Conservation (phyloP, 805 yeast species). For the Zygosaccharomyces siamensis region DNA sequence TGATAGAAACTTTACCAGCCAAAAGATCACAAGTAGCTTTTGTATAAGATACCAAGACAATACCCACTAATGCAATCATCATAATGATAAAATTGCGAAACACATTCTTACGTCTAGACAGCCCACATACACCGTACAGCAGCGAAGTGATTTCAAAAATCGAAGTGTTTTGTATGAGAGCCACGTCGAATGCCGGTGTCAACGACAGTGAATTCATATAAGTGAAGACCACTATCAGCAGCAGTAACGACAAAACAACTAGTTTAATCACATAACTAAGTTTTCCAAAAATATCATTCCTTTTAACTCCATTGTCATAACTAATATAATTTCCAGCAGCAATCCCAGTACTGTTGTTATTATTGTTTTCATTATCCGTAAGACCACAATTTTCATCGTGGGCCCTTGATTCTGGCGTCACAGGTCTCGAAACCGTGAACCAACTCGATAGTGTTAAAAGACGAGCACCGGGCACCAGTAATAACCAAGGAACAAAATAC, state of each 20-base stretch:
- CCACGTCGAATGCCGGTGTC: conserved; percentile 32
- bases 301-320: not conserved
- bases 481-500: conserved; percentile 26
- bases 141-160: conserved; percentile 33
- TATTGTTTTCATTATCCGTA: not conserved
- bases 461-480: conserved; percentile 22
- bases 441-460: not conserved
- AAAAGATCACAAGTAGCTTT: conserved; percentile 33
- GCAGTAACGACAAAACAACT: conserved; percentile 18
- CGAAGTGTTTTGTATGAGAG: conserved; percentile 31
- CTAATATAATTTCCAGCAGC: not conserved
- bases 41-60: conserved; percentile 31
- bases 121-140: conserved; percentile 30
- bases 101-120: conserved; percentile 25
- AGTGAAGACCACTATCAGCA: conserved; percentile 19
- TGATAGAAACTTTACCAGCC: conserved; percentile 32
- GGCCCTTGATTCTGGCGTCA: conserved; percentile 1
- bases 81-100: conserved; percentile 28
- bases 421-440: not conserved
- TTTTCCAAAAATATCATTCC: not conserved
- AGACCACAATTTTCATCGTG: conserved; percentile 6
- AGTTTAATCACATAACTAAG: conserved; percentile 17
- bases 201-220: conserved; percentile 25
- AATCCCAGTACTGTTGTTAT: not conserved
- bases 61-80: conserved; percentile 28